phyloP scores from a whole-genome alignment of 2,329 filamentous ascomycete genomes.

The Epichloe hybrida region DNA sequence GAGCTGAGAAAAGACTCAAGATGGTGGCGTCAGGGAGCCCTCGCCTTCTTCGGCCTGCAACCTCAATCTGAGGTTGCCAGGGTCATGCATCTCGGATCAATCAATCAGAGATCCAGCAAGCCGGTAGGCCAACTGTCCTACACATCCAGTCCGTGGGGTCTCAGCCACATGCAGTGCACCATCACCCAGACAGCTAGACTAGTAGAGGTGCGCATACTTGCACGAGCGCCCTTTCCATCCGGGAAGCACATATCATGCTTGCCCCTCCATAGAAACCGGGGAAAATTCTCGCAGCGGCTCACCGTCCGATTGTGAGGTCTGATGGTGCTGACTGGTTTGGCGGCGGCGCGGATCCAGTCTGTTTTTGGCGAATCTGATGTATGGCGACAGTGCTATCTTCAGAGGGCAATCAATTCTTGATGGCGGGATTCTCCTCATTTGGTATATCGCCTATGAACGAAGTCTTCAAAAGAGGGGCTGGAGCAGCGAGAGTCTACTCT shows the following conservation, averaged over 20 bases:
- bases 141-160: background rate
- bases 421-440: too few species aligned
- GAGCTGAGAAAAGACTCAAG: background rate
- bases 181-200: background rate
- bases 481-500: too few species aligned
- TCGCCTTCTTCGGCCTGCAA: background rate
- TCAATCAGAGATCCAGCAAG: slow-evolving; percentile 4
- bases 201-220: background rate
- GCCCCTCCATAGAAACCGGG: background rate
- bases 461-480: too few species aligned
- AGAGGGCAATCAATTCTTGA: too few species aligned
- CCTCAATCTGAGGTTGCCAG: background rate
- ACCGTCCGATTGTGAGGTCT: too few species aligned
- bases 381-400: too few species aligned
- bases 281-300: too few species aligned
- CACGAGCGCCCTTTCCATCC: background rate
- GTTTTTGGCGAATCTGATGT: too few species aligned
- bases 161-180: background rate
- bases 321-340: too few species aligned
- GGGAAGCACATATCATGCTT: background rate
- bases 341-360: too few species aligned
- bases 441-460: too few species aligned
- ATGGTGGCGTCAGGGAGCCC: slow-evolving; percentile 2
- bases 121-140: background rate
- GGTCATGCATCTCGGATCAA: slow-evolving; percentile 3